Conservation (phyloP, 208 protist genomes). For the Leptomonas seymouri region DNA sequence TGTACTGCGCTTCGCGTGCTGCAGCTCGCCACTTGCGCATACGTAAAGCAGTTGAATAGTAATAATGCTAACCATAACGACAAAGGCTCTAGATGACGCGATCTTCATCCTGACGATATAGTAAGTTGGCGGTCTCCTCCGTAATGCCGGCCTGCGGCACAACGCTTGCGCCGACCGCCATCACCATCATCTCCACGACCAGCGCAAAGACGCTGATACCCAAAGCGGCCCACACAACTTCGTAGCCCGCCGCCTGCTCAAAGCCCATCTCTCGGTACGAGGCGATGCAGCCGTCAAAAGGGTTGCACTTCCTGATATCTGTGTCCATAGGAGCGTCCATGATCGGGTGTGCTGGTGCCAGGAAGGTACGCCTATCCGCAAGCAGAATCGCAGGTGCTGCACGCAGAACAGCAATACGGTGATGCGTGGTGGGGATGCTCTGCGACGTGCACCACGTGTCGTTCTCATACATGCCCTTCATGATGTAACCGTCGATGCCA, state of each 20-base stretch:
- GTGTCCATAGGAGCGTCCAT: no score
- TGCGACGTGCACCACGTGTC: slow-evolving; percentile 19
- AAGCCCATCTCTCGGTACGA: slow-evolving; percentile 44
- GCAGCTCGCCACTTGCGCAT: no score
- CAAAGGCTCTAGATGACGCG: slow-evolving; percentile 9
- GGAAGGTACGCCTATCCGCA: neutral
- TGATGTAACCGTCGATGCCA: slow-evolving; percentile 15
- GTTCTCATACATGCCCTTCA: slow-evolving; percentile 26
- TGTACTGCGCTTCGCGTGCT: no score
- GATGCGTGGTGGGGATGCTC: no score
- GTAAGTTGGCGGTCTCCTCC: slow-evolving; percentile 38
- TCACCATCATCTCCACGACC: slow-evolving; percentile 16
- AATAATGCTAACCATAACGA: no score
- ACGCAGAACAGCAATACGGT: no score
- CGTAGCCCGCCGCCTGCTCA: slow-evolving; percentile 13
- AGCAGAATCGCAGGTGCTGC: slow-evolving; percentile 6
- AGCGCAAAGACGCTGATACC: neutral
- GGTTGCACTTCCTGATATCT: slow-evolving; percentile 29
- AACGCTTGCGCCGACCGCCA: slow-evolving; percentile 8
- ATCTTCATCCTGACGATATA: slow-evolving; percentile 17
- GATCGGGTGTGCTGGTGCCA: neutral
- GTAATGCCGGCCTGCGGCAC: slow-evolving; percentile 26
- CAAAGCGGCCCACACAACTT: slow-evolving; percentile 4
- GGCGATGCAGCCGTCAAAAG: slow-evolving; percentile 33
- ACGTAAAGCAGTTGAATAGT: no score